These are phyloP conservation scores for Pyropia haitanensis DNA, from an alignment of 23 red algal species.

Conservation along the genomic window DNA sequence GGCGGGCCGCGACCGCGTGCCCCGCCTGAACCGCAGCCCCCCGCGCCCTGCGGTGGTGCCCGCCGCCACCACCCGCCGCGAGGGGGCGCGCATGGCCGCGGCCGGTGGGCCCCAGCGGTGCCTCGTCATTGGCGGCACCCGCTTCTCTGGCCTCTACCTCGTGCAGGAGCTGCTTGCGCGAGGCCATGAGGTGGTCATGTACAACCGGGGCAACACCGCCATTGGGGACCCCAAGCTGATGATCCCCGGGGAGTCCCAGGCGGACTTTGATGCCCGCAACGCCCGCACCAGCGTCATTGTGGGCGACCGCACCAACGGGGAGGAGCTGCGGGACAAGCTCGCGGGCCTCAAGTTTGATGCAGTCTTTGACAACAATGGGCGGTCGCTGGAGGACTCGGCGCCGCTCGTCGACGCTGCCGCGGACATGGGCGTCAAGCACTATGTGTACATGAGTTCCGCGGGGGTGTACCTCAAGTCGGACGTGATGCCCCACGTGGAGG, in stretches of 20 bases:
- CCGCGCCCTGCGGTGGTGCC: too few relatives aligned
- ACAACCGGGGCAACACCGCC: slow-evolving; percentile 64
- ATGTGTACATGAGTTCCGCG: slow-evolving; percentile 94
- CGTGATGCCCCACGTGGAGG: slow-evolving; percentile 90
- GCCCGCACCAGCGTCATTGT: slow-evolving; percentile 33
- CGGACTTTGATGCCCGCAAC: slow-evolving; percentile 58
- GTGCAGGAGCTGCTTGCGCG: slow-evolving; percentile 59
- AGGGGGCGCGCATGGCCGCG: too few relatives aligned
- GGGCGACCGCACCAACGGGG: slow-evolving; percentile 69
- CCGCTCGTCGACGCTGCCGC: slow-evolving; percentile 58
- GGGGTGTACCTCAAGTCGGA: slow-evolving; percentile 88
- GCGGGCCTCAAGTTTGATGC: slow-evolving; percentile 55
- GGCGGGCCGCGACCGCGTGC: too few relatives aligned
- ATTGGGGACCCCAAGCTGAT: slow-evolving; percentile 48
- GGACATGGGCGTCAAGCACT: slow-evolving; percentile 44
- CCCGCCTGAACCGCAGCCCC: too few relatives aligned
- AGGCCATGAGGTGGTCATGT: slow-evolving; percentile 72
- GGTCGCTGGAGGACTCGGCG: slow-evolving; percentile 60
- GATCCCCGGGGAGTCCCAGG: slow-evolving; percentile 66
- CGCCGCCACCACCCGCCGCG: too few relatives aligned
- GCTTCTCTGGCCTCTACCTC: slow-evolving; percentile 95
- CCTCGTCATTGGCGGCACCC: slow-evolving; percentile 90
- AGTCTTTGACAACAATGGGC: slow-evolving; percentile 84
- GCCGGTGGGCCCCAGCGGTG: slow-evolving; percentile 9
- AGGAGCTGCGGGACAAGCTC: slow-evolving; percentile 28